These are phyloP conservation scores for Coemansia sp. DNA, from an alignment of 192 early-diverging fungal genomes.

Conservation along the genomic window DNA sequence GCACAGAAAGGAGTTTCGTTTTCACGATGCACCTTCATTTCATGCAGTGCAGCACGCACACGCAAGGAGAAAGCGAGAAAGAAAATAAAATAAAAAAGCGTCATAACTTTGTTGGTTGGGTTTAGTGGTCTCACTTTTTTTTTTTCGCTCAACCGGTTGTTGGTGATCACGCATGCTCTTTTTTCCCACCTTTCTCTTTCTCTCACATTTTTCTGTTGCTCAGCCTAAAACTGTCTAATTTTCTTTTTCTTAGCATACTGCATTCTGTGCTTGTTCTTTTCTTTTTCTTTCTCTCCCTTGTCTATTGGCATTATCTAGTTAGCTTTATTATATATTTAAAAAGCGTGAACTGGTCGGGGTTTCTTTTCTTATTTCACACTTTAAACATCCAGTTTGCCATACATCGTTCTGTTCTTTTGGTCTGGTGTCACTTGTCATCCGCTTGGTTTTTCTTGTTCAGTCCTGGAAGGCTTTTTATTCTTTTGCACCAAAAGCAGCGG, in stretches of 20 bases:
- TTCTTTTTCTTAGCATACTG: not conserved
- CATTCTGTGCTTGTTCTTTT: not conserved
- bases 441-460: not conserved
- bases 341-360: not conserved
- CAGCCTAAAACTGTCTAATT: not conserved
- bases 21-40: slow-evolving; percentile 7
- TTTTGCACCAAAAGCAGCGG: too few species aligned
- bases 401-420: not conserved
- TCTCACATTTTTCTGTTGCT: not conserved
- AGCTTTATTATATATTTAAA: not conserved
- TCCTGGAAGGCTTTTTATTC: too few species aligned
- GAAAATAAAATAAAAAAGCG: not conserved
- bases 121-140: not conserved
- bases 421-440: too few species aligned
- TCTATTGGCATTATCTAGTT: not conserved
- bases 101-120: not conserved
- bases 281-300: not conserved
- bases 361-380: not conserved
- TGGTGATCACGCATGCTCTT: not conserved
- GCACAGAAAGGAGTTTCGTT: not conserved
- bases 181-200: not conserved
- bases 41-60: not conserved
- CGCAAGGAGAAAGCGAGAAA: not conserved
- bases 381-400: not conserved
- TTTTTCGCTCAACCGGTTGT: not conserved